Evolutionary conservation across 2,329 filamentous ascomycete species (phyloP), one percentile per base, ranked within the genome.

Genomic region (Exophiala sideris): DNA sequence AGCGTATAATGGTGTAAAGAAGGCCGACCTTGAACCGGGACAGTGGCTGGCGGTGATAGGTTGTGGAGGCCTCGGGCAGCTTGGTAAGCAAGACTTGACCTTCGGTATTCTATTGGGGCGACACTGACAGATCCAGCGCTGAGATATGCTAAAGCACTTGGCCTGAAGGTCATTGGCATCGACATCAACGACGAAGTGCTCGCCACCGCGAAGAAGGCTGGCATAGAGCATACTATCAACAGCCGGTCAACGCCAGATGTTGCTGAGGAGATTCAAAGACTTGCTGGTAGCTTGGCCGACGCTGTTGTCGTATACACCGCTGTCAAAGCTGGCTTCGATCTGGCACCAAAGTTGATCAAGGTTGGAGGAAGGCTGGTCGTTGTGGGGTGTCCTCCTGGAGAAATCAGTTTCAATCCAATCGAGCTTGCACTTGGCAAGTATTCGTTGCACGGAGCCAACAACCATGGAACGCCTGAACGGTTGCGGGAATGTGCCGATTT

Each of bases 131-230:
- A 29, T 21, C 2, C 24, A 45, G 41, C 16, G n/a, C 18, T 62
- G 9, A 62, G 63, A 42, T 65, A 74, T 53, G 61, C 62, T 8
- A 64, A 64, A 40, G 60, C 59, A 1, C 44, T 62, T 42, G 61
- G 24, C 38, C 29, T 51, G 21, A 44, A 45, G 5, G 48, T 51
- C 39, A 45, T 51, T 16, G 48, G 20, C 14, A 51, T 51, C 38
- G 48, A 51, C 16, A 45, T 51, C 47, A 73, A 72, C 48, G 71
- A 77, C 51, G 65, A 65, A 3, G 72, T 73, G 47, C 70, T 76
- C 1, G 65, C 68, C 16, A 67, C 71, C 54, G 66, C 68, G 8
- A 71, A 65, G 46, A 67, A 68, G 35, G 67, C 71, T 14, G 71
- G 74, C 35, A 72, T 73, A 18, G 73, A 75, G 16, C 45, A 35